phyloP scores from a whole-genome alignment of 768 basidiomycete species.

The Leccinum ochraceum region DNA sequence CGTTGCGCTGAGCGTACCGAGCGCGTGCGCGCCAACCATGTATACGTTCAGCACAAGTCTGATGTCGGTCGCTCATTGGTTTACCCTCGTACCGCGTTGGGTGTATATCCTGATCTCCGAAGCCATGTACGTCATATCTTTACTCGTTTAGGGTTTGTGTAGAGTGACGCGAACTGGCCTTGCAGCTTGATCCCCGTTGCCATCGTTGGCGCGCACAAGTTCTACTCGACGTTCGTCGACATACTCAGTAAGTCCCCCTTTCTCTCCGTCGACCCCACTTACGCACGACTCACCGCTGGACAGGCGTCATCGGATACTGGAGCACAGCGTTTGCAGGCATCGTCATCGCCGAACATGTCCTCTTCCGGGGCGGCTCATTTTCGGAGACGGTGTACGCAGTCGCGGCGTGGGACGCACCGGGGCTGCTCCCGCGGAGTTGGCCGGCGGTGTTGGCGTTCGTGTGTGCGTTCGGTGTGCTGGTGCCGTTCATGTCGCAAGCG shows the following conservation, averaged over 20 bases:
- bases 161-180: background rate
- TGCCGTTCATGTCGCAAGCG: conserved; percentile 53
- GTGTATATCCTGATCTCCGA: conserved; percentile 47
- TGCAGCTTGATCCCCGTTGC: conserved; percentile 46
- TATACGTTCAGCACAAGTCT: conserved; percentile 53
- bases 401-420: conserved; percentile 37
- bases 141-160: background rate
- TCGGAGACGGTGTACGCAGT: conserved; percentile 37
- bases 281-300: conserved; percentile 11
- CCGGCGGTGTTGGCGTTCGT: conserved; percentile 44
- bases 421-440: conserved; percentile 40
- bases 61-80: conserved; percentile 38
- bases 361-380: conserved; percentile 41
- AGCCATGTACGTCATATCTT: conserved; percentile 38
- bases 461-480: conserved; percentile 40
- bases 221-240: conserved; percentile 47
- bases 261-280: background rate
- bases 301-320: conserved; percentile 50
- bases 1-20: conserved; percentile 53
- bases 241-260: conserved; percentile 33
- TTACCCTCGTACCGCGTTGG: conserved; percentile 44
- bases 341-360: conserved; percentile 44
- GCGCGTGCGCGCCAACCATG: conserved; percentile 59
- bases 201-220: conserved; percentile 46
- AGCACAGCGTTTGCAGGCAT: conserved; percentile 38